phyloP scores from a whole-genome alignment of 2,329 filamentous ascomycete species.

The Diaporthe destruens region DNA sequence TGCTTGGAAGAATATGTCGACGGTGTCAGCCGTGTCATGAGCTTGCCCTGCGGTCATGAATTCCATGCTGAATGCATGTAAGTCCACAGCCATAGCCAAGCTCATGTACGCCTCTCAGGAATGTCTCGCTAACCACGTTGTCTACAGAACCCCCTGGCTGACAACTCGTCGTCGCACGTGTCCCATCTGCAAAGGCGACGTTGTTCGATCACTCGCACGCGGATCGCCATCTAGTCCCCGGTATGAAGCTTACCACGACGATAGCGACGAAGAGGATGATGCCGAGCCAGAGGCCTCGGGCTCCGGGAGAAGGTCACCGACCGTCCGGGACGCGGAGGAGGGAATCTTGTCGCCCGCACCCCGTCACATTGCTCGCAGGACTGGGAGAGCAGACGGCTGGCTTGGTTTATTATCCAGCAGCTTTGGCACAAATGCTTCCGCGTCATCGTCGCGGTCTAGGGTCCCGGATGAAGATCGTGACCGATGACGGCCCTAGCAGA shows the following conservation, averaged over 20 bases:
- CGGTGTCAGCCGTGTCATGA: constrained; percentile 95
- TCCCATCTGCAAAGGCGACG: constrained; percentile 98
- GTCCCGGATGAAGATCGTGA: constrained; percentile 38
- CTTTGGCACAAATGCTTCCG: constrained; percentile 34
- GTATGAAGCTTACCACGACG: constrained; percentile 68
- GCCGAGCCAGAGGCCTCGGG: constrained; percentile 47
- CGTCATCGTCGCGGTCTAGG: constrained; percentile 33
- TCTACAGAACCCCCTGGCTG: constrained; percentile 88
- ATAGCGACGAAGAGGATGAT: constrained; percentile 61
- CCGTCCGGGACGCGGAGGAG: constrained; percentile 55
- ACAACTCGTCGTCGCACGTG: constrained; percentile 96
- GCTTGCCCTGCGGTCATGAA: constrained; percentile 95
- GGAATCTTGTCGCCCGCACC: constrained; percentile 51
- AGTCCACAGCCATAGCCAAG: constrained; percentile 58
- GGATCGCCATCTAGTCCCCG: constrained; percentile 64
- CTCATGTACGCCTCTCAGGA: neutral
- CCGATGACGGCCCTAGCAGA: constrained; percentile 24
- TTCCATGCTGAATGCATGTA: constrained; percentile 99
- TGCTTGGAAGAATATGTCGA: constrained; percentile 97
- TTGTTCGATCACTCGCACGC: constrained; percentile 78
- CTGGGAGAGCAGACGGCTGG: constrained; percentile 35
- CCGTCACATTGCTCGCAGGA: constrained; percentile 14
- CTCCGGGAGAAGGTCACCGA: constrained; percentile 34
- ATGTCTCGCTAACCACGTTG: constrained; percentile 44
- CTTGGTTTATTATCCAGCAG: constrained; percentile 39